Evolutionary conservation across 1,139 yeast species (phyloP), one percentile per base, ranked within the genome.

Genomic region (Sugiyamaella grinbergsii): DNA sequence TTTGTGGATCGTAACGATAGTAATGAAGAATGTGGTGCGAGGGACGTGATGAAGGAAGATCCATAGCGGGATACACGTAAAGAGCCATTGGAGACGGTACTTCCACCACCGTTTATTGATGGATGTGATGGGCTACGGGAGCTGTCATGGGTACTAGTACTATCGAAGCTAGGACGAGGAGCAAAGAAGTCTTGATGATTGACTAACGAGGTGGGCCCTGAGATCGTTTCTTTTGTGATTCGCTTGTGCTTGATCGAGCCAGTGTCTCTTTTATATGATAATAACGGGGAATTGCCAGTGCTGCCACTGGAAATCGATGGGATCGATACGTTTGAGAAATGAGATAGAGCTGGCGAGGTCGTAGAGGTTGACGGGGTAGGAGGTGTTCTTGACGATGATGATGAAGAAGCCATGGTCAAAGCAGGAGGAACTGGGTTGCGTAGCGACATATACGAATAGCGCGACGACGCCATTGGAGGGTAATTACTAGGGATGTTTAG

Each of bases 241-340:
- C 51, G 53, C 42, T 55, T 55, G 39, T 54, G 60, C 38, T 44
- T 51, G 26, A 57, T 41, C 7, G 42, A 36, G 11, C 56, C 58
- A 16, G 52, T 28, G 15, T 60, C 63, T 32, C 52, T 60, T 42
- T 63, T 62, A 53, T 54, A 62, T 4, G 64, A 53, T 38, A 61
- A 40, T 40, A 54, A 20, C 8, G 47, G 47, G 3, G 47, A 43
- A 18, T 33, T 13, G 10, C 47, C 40, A 34, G 31, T 26, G 13
- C 36, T 34, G 23, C 42, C 41, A 23, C 41, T 43, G 5, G 47
- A 33, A 6, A 43, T 23, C 3, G 47, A 34, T 34, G 41, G 47
- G 13, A 37, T 34, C 15, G 47, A 43, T 8, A 33, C n/a, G 24
- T 36, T 36, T 6, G 47, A 43, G 26, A 20, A 43, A 26, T 43